Base-by-base conservation (phyloP, 2,329 filamentous ascomycete genomes). In the Thelonectria olida region DNA sequence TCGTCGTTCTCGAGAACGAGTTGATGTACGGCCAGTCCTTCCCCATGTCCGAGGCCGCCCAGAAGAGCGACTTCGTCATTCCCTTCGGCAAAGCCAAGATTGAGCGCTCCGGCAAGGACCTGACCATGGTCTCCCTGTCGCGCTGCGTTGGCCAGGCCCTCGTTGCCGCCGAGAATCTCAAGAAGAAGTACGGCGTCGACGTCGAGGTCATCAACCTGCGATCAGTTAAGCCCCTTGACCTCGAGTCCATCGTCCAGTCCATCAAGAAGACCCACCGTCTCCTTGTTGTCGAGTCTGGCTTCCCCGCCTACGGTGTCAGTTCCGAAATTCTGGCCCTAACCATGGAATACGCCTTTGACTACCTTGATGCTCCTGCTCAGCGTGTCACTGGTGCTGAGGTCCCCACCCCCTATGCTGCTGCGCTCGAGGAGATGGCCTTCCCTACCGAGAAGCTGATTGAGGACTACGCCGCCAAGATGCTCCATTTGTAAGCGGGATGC, bases 71-170 rank as follows among this genome's bases (percentile, higher is more conserved):
- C 82, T 99, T 98, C 74, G 95, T 99, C 72, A 81, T 99, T 72
- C 96, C 96, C 70, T 93, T 99, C 78, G 96, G 96, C 79, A 99
- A 99, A 86, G 96, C 96, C 81, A 99, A 99, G 89, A 92, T 99
- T 76, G 96, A 99, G 86, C 94, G 96, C 74, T 84, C 89, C 64
- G 96, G 96, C 80, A 97, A 95, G 83, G 96, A 99, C 78, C 83
- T 99, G 70, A 99, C 96, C 75, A 92, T 99, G 66, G 95, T 99
- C 66, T 90, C 94, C 51, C 87, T 97, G 63, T 98, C 96, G 68
- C 93, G 96, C 78, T 97, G 92, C 78, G 96, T 99, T 67, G 96
- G 96, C 67, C 95, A 97, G 82, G 91, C 92, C 67, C 86, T 99
- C 61, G 83, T 89, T 51, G 96, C 95, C 58, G 96, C 96, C 68